Percentiles rank a stretch among this genome's conserved stretches.
phyloP scores from a whole-genome alignment of 345 rosid species.

The Citrus australasica region DNA sequence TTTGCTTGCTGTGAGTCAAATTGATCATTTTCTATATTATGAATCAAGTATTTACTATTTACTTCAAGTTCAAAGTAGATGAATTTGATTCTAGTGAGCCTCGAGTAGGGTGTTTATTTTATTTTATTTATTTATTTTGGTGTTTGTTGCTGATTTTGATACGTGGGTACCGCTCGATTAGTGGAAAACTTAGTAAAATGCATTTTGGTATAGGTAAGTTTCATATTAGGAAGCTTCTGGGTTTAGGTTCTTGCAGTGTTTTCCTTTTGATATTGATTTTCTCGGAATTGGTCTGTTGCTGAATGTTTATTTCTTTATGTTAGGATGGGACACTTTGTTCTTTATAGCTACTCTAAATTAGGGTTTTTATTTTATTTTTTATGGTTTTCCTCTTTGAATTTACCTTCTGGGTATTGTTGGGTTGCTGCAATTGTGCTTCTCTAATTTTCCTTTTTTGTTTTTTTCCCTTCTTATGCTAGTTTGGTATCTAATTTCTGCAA shows the following conservation, averaged over 20 bases:
- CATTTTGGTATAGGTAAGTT: neutral
- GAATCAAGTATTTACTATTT: neutral
- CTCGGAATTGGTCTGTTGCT: neutral
- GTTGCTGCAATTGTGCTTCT: constrained; percentile 6
- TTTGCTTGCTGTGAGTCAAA: neutral
- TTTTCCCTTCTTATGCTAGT: neutral
- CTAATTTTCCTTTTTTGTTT: neutral
- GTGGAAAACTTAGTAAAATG: neutral
- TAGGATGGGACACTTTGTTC: constrained; percentile 13
- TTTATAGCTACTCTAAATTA: neutral
- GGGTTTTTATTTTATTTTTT: neutral
- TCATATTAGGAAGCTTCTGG: neutral
- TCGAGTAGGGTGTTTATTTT: neutral
- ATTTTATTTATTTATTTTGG: neutral
- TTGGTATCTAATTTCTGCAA: neutral
- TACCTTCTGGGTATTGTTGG: constrained; percentile 15
- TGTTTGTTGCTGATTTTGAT: constrained; percentile 14
- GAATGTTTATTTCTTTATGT: constrained; percentile 3
- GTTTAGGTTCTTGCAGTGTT: constrained; percentile 1
- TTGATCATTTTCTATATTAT: neutral
- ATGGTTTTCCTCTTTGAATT: constrained; percentile 1
- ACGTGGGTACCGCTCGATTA: constrained; percentile 13
- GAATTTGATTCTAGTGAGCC: neutral
- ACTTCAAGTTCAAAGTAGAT: constrained; percentile 2
- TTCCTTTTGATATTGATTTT: constrained; percentile 4